Base-by-base conservation (phyloP, 345 rosid species). In the Adansonia digitata region DNA sequence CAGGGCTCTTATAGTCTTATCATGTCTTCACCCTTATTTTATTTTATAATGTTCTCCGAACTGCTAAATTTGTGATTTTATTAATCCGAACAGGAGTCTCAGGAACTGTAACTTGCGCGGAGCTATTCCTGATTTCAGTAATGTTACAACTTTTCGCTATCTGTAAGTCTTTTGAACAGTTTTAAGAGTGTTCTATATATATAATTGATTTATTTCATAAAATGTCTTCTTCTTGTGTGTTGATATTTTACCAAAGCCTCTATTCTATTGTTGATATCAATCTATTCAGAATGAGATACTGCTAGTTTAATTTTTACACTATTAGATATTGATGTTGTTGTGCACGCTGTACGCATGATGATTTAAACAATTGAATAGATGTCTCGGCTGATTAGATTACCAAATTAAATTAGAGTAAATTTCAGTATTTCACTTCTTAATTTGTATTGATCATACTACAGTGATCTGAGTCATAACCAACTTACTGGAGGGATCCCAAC, bases 81-180 rank as follows among this genome's bases (percentile, higher is more conserved):
- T 43, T 75, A 34, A 69, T 39, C 53, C 64, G 4, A 26, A n/a
- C 81, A 88, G 88, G 78, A 84, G 86, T 83, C 91, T 88, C 29
- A 83, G 88, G 69, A 84, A 88, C 75, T 86, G 91, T 81, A 82
- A 61, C 72, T 64, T 88, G 78, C 29, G 64, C 75, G 91, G 91
- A 78, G 42, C 80, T 40, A 66, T 86, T 65, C 91, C 88, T 49
- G 91, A 88, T 80, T 37, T 88, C 40, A 88, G 89, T 78, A 64
- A 71, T 13, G 22, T 79, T 56, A 71, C 62, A 31, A 10, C 66
- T 43, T 83, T 88, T 26, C 76, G 78, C 45, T 86, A 80, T 81
- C 55, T 83, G 91, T 86, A 79, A 81, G 88, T 79, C 45, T 71
- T 55, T 55, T 7, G 26, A 39, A 20, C 7, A 26, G 34, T 53